Conservation (phyloP, 2,329 filamentous ascomycete genomes). For the Xylaria sp. region DNA sequence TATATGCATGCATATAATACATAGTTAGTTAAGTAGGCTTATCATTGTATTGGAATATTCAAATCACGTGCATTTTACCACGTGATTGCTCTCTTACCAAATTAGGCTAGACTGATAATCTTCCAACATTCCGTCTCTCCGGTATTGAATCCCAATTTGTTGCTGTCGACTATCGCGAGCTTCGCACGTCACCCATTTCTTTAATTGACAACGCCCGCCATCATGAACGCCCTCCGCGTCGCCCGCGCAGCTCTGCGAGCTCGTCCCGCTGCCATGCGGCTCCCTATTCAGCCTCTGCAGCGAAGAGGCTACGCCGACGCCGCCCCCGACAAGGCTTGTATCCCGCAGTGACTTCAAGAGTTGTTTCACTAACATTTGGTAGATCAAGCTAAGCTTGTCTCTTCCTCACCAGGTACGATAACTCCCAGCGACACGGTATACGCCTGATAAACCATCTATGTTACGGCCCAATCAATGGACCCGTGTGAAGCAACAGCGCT, state of each 20-base stretch:
- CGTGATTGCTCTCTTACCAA: constrained; percentile 42
- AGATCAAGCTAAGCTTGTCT: constrained; percentile 97
- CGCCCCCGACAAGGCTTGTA: constrained; percentile 73
- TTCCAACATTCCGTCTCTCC: constrained; percentile 34
- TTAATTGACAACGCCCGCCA: constrained; percentile 58
- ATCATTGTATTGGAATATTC: no score
- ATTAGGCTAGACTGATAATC: constrained; percentile 39
- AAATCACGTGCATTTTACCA: constrained; percentile 44
- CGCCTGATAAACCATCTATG: not conserved
- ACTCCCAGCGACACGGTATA: not conserved
- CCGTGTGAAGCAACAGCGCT: constrained; percentile 3
- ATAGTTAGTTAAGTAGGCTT: no score
- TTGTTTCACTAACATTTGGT: constrained; percentile 40
- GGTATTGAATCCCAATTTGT: constrained; percentile 49
- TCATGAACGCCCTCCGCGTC: constrained; percentile 94
- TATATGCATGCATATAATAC: not conserved
- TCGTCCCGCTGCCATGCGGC: constrained; percentile 76
- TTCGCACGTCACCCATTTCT: constrained; percentile 50
- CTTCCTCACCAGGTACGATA: constrained; percentile 96
- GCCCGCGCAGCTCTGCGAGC: constrained; percentile 87
- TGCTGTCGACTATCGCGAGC: constrained; percentile 50
- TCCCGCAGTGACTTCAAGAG: not conserved
- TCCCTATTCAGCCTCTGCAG: constrained; percentile 78
- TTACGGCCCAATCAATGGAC: not conserved
- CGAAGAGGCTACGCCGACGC: constrained; percentile 91